Evolutionary conservation across 2,329 filamentous ascomycete species (phyloP), one percentile per base, ranked within the genome.

Genomic region (Plectosphaerella sp.): DNA sequence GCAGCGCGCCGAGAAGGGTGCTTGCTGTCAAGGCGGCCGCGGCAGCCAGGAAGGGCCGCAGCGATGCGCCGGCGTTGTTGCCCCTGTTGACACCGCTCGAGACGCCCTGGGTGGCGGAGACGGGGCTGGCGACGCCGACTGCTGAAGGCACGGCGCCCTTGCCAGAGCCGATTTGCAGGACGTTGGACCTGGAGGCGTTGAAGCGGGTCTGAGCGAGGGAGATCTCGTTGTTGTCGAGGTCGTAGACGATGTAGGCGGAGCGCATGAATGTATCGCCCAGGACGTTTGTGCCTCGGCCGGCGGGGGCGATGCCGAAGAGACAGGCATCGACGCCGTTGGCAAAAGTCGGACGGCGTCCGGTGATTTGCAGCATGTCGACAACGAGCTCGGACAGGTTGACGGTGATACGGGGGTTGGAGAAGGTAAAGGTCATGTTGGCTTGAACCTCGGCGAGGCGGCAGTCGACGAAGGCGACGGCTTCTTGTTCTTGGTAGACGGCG

Each of bases 201-300:
- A 83, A 85, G 48, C 76, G 79, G 16, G 86, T 86, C 65, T 87
- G 82, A 2, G 86, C 88, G 35, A 91, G 69, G 2, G 83, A 86
- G 58, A 91, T 84, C 68, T 87, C 76, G 64, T 89, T 84, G 65
- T 88, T 89, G 24, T 75, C 80, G 20, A 90, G 73, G 64, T 91
- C 87, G 64, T 88, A 91, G 11, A 91, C 87, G 14, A 90, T 79
- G 59, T 91, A 91, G 0, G 87, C 87, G 37, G 84, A 87, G 47
- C 88, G 77, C 51, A 91, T 72, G 65, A 91, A 91, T 0, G 87
- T 88, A 63, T 91, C 88, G n/a, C 88, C 88, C 24, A 58, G 33
- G 10, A 91, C 71, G 43, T 78, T 76, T n/a, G 78, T 78, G 28
- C 76, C 73, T 1, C 66, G 58, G 3, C 75, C 76, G 2, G 83